Evolutionary conservation across 1,284 basidiomycete genomes (phyloP).

Genomic region (Ganoderma meredithae): DNA sequence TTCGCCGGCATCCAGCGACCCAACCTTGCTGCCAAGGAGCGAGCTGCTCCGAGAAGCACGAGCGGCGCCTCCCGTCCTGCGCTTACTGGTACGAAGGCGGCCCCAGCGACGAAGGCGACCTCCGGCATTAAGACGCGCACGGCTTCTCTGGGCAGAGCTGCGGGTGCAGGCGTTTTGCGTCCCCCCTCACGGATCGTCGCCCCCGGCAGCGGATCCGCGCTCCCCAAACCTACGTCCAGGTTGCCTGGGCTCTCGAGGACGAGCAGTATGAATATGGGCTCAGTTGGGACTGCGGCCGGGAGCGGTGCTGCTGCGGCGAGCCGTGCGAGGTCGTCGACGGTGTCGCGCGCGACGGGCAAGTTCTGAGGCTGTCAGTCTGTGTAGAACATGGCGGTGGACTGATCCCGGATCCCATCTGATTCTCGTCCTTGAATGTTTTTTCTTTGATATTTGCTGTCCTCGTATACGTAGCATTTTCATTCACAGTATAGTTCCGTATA

Average conservation of each 20-base stretch:
- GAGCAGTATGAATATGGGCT: conserved; percentile 22
- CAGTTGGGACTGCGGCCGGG: not conserved
- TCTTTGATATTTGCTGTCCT: conserved; percentile 5
- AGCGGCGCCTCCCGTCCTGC: conserved; percentile 12
- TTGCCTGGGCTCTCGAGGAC: conserved; percentile 28
- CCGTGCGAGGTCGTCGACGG: conserved; percentile 16
- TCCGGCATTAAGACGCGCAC: conserved; percentile 14
- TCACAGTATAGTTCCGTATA: not conserved
- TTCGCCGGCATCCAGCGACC: conserved; percentile 36
- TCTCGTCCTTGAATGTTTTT: not conserved
- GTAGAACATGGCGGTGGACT: not conserved
- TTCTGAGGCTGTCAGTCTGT: conserved; percentile 5
- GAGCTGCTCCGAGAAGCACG: conserved; percentile 11
- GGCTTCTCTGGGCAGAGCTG: conserved; percentile 14
- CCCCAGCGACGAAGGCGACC: conserved; percentile 6
- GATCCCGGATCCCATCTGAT: not conserved
- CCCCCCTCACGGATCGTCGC: conserved; percentile 29
- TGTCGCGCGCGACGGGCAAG: conserved; percentile 20
- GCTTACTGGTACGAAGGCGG: not conserved
- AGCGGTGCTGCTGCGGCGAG: conserved; percentile 8
- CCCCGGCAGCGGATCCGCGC: conserved; percentile 20
- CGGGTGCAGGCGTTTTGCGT: conserved; percentile 17
- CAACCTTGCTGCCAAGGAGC: conserved; percentile 25
- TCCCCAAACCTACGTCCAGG: conserved; percentile 34
- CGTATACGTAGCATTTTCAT: not conserved